phyloP scores from a whole-genome alignment of 495 filamentous ascomycete genomes.

The Aspergillus nanangensis region DNA sequence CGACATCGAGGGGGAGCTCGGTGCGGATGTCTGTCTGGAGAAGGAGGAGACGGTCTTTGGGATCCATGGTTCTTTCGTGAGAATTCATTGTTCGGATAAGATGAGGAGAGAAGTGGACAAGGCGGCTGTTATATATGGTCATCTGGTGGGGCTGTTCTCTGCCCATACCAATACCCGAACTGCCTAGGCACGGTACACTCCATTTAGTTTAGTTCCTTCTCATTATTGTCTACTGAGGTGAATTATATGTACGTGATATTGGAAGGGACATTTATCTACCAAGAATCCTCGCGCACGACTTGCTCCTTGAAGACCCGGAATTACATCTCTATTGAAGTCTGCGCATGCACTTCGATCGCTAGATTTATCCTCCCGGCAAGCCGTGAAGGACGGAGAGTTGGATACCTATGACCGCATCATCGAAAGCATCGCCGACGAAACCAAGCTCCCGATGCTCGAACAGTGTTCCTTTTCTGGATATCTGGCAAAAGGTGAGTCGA shows the following conservation, averaged over 20 bases:
- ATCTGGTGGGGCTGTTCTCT: too few species aligned
- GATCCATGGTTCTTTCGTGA: background rate
- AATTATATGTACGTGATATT: too few species aligned
- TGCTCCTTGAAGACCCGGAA: background rate
- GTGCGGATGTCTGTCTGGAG: conserved; percentile 21
- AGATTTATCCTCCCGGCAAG: background rate
- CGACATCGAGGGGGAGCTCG: conserved; percentile 18
- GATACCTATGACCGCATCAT: background rate
- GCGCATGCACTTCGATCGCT: background rate
- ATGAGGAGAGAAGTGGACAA: background rate
- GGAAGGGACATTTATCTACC: too few species aligned
- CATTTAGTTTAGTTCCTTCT: too few species aligned
- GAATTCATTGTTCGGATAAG: background rate
- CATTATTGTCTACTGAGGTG: too few species aligned
- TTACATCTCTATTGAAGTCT: background rate
- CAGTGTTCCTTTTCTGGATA: background rate
- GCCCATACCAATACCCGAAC: too few species aligned
- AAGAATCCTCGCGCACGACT: background rate
- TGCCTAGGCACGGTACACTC: too few species aligned
- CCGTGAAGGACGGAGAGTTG: background rate
- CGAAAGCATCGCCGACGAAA: conserved; percentile 4
- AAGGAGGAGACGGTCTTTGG: background rate
- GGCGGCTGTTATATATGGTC: too few species aligned
- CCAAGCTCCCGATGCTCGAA: conserved; percentile 1
- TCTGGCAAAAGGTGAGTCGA: background rate